phyloP scores from a whole-genome alignment of 148 eudicot species.

The Agrostemma githago region DNA sequence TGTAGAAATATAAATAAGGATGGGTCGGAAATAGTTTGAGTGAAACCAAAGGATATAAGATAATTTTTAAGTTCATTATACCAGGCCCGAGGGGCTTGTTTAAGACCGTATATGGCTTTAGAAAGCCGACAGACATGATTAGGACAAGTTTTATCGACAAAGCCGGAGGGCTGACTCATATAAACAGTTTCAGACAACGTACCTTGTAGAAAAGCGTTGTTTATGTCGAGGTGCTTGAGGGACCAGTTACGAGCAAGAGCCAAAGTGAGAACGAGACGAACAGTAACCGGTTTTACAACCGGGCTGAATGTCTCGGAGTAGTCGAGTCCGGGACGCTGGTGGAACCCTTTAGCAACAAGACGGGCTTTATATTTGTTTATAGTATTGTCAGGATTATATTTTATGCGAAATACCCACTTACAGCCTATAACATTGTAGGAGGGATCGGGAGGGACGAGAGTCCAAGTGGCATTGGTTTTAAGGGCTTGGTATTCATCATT shows the following conservation, averaged over 20 bases:
- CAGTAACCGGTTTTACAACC: background rate
- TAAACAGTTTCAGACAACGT: background rate
- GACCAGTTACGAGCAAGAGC: background rate
- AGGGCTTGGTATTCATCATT: background rate
- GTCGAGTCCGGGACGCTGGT: background rate
- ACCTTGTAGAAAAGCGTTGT: background rate
- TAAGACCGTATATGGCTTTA: background rate
- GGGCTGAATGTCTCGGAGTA: background rate
- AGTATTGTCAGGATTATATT: background rate
- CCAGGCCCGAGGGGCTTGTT: background rate
- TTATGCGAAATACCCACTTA: background rate
- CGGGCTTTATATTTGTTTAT: background rate
- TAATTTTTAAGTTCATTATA: background rate
- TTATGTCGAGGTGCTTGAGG: background rate
- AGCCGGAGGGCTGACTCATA: background rate
- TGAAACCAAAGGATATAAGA: background rate
- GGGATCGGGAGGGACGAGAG: background rate
- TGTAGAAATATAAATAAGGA: background rate
- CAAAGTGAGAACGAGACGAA: background rate
- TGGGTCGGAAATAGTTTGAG: background rate
- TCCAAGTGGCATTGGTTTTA: background rate
- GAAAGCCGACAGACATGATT: background rate
- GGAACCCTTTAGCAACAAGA: background rate
- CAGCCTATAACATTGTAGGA: background rate
- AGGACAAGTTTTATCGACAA: background rate